Base-by-base conservation (phyloP, 116 monocot species). In the Cymodocea nodosa region DNA sequence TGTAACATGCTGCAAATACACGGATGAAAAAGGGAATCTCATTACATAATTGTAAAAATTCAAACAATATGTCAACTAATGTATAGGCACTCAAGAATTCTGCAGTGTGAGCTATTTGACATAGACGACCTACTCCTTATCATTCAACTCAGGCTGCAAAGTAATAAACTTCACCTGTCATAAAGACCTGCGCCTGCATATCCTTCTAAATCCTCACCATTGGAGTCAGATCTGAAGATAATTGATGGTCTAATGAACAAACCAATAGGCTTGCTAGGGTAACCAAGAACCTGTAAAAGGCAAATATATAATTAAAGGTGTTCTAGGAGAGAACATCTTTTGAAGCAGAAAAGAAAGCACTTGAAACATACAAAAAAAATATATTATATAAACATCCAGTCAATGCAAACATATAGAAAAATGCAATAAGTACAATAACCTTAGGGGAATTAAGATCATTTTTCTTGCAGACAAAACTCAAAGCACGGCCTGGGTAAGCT, bases 161-260 rank as follows among this genome's bases (percentile, higher is more conserved):
- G 8, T 44, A 9, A 7, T 1, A 20, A 37, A 65, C 14, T 24
- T 67, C 53, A 88, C 91, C 91, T 97, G 62, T 97, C 97, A 69
- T 97, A 97, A 49, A 97, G 85, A 36, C 91, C 97, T 64, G 91
- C 91, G 61, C 97, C 97, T 62, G 97, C 97, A 77, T 97, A 97
- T 44, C 88, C 91, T 84, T 97, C 97, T 66, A 97, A 75, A 80
- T 97, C 97, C 82, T 97, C 97, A 65, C 97, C 91, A 70, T 97
- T 91, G 14, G 88, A 97, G 64, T 97, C 97, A 6, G 97, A 97
- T 64, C 91, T 74, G 77, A 97, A 97, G 62, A 97, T 97, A 52
- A 97, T 71, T 22, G 97, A 84, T 54, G 65, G 71, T 70, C 67
- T 83, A 59, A 91, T 97, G 77, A 88, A 88, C 64, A 97, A 82